Percentiles rank a stretch among this genome's conserved stretches.
Evolutionary conservation across 2,329 filamentous ascomycete genomes (phyloP).

Genomic region (Botrytis aclada): DNA sequence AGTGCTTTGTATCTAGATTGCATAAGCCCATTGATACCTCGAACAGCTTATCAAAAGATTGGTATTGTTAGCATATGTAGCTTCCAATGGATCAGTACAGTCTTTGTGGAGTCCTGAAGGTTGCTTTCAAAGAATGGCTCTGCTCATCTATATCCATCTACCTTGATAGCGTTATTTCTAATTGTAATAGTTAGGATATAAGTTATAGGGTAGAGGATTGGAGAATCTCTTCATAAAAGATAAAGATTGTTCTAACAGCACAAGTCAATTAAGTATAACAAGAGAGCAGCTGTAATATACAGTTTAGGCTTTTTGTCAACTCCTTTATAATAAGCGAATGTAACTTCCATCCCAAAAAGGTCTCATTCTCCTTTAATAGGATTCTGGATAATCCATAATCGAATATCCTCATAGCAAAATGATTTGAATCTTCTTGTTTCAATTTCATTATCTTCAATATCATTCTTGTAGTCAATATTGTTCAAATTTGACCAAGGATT

Average conservation of each 20-base stretch:
- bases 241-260: slow-evolving; percentile 24
- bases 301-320: slow-evolving; percentile 24
- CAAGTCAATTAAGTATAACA: not conserved
- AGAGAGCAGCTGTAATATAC: slow-evolving; percentile 19
- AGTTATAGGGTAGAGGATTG: slow-evolving; percentile 26
- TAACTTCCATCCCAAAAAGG: slow-evolving; percentile 25
- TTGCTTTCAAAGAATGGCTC: slow-evolving; percentile 25
- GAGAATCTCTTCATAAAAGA: slow-evolving; percentile 27
- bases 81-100: slow-evolving; percentile 24
- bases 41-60: slow-evolving; percentile 23
- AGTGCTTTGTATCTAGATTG: not conserved
- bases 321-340: slow-evolving; percentile 24
- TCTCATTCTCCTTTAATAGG: slow-evolving; percentile 19
- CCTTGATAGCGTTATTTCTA: slow-evolving; percentile 23
- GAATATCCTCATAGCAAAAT: slow-evolving; percentile 19
- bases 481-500: too few species aligned
- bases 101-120: slow-evolving; percentile 18
- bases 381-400: slow-evolving; percentile 19
- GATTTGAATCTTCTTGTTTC: slow-evolving; percentile 12
- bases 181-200: slow-evolving; percentile 25
- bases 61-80: slow-evolving; percentile 24
- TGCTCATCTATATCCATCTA: slow-evolving; percentile 21
- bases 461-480: not conserved
- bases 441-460: not conserved
- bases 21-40: not conserved